Percentiles rank a stretch among this genome's conserved stretches.
Evolutionary conservation across 1,139 yeast species (phyloP).

Genomic region (Sugiyamaella xylanicola): DNA sequence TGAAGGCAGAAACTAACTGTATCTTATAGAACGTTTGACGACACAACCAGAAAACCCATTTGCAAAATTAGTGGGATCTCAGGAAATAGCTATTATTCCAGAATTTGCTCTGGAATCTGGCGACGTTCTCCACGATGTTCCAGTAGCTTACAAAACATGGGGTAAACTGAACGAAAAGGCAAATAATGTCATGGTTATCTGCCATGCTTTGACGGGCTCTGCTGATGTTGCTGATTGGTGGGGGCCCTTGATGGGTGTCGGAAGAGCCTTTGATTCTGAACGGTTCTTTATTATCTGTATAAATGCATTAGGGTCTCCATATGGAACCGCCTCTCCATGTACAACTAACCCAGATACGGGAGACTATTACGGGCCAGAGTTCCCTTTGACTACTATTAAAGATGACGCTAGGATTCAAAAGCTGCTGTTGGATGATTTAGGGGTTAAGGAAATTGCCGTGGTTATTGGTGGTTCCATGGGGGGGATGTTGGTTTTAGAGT

Average conservation of each 20-base stretch:
- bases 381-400: slow-evolving; percentile 87
- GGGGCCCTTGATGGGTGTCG: slow-evolving; percentile 92
- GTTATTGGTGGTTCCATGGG: slow-evolving; percentile 99
- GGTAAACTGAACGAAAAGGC: slow-evolving; percentile 69
- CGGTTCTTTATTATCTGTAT: slow-evolving; percentile 83
- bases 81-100: slow-evolving; percentile 80
- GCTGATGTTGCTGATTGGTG: slow-evolving; percentile 96
- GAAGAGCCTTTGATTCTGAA: slow-evolving; percentile 87
- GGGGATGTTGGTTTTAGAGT: slow-evolving; percentile 95
- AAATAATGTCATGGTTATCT: slow-evolving; percentile 79
- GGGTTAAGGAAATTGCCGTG: slow-evolving; percentile 73
- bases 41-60: slow-evolving; percentile 68
- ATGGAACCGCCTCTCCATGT: slow-evolving; percentile 93
- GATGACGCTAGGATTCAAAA: slow-evolving; percentile 86
- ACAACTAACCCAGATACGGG: slow-evolving; percentile 73
- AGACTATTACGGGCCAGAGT: slow-evolving; percentile 85
- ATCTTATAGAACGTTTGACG: slow-evolving; percentile 30
- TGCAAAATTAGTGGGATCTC: slow-evolving; percentile 72
- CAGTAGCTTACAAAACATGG: slow-evolving; percentile 96
- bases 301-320: slow-evolving; percentile 92
- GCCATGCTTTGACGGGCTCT: slow-evolving; percentile 95
- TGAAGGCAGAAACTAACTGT: neutral
- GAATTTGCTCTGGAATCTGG: slow-evolving; percentile 79
- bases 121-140: slow-evolving; percentile 68
- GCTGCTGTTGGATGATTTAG: slow-evolving; percentile 68